A percentile compares a stretch with the other conserved stretches of the same genome.
Conservation (phyloP, 371 early-diverging fungal species). For the Blyttiomyces sp. region DNA sequence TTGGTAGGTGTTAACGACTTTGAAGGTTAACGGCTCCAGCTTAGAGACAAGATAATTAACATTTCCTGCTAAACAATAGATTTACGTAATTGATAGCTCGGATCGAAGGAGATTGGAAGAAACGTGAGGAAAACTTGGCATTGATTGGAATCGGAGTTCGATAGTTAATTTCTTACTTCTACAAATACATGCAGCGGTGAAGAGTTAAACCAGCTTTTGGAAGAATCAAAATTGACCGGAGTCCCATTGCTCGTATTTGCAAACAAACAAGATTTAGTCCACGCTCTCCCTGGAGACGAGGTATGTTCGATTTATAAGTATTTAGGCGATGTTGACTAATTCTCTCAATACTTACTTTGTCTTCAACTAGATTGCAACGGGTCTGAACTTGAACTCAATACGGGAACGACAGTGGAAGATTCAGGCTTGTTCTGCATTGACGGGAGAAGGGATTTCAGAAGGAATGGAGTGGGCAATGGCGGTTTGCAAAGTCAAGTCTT, state of each 20-base stretch:
- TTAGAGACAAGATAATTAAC: too few species aligned
- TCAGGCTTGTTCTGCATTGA: conserved; percentile 47
- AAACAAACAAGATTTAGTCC: conserved; percentile 53
- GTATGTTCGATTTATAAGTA: conserved; percentile 9
- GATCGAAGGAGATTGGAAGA: conserved; percentile 50
- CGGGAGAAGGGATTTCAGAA: conserved; percentile 46
- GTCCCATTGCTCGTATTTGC: conserved; percentile 55
- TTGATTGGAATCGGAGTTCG: not conserved
- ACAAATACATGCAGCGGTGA: too few species aligned
- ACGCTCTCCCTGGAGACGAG: conserved; percentile 45
- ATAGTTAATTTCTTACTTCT: too few species aligned
- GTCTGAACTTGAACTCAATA: conserved; percentile 45
- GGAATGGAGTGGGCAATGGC: conserved; percentile 55
- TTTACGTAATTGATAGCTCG: conserved; percentile 51
- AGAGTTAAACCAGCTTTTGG: conserved; percentile 45
- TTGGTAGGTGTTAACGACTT: conserved; percentile 51
- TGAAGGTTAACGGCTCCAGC: too few species aligned
- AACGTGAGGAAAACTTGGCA: conserved; percentile 30
- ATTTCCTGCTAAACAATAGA: conserved; percentile 21
- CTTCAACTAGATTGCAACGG: conserved; percentile 40
- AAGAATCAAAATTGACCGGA: conserved; percentile 45
- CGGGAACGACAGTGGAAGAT: conserved; percentile 55
- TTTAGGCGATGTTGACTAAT: not conserved
- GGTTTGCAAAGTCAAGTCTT: conserved; percentile 27
- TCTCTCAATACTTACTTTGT: not conserved